A percentile compares a stretch with the other conserved stretches of the same genome.
Evolutionary conservation across 2,329 filamentous ascomycete genomes (phyloP).

Genomic region (Botryotinia calthae): DNA sequence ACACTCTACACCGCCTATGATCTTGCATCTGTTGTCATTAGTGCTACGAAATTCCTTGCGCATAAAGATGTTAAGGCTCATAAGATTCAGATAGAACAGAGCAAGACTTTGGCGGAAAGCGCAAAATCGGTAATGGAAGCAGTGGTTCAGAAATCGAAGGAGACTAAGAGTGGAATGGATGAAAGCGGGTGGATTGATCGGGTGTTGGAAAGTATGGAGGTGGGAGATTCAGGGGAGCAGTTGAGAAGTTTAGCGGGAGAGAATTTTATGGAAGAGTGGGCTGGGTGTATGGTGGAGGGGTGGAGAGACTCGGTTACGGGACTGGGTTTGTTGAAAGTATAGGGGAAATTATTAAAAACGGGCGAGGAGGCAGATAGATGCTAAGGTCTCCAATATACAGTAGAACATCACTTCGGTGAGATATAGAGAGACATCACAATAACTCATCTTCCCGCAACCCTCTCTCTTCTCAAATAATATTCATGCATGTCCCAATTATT

Average conservation of each 20-base stretch:
- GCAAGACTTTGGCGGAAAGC: conserved; percentile 18
- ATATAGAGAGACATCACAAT: neutral
- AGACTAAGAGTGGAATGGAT: conserved; percentile 35
- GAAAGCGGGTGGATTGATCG: conserved; percentile 40
- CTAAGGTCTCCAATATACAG: neutral
- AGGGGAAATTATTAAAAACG: neutral
- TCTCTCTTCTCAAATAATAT: neutral
- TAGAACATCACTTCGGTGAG: neutral
- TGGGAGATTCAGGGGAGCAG: conserved; percentile 22
- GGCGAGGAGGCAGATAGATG: neutral
- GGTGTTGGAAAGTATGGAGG: conserved; percentile 30
- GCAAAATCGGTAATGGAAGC: conserved; percentile 25
- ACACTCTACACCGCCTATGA: conserved; percentile 36
- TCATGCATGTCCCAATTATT: neutral
- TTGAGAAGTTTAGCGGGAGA: conserved; percentile 32
- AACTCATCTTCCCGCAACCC: neutral
- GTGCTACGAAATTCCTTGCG: conserved; percentile 28
- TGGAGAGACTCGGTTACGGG: conserved; percentile 38
- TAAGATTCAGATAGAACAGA: conserved; percentile 26
- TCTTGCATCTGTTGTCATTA: conserved; percentile 26
- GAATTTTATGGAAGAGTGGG: conserved; percentile 38
- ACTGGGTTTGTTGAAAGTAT: conserved; percentile 30
- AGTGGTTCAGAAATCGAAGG: conserved; percentile 27
- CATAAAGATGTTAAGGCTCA: conserved; percentile 25
- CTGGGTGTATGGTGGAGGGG: conserved; percentile 37